Evolutionary conservation across 352 stramenopile genomes (phyloP), one percentile per base, ranked within the genome.

Genomic region (Chrysophaeum taylorii): DNA sequence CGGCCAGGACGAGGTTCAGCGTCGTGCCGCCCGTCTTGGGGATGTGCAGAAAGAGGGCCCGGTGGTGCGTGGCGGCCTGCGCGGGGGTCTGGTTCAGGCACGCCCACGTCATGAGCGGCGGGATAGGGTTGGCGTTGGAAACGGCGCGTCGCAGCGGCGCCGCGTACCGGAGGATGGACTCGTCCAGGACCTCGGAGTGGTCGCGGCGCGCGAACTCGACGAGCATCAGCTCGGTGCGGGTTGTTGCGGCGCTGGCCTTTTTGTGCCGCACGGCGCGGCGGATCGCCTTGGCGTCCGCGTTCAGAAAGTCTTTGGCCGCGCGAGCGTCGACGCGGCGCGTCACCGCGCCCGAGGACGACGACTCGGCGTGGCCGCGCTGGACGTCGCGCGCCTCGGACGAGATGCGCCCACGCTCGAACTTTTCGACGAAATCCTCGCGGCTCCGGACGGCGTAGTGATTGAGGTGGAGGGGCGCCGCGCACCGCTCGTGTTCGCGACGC

Each of bases 361-460:
- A 25, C 15, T 37, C n/a, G 25, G 50, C 50, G 57, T 45, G 31
- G 57, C 57, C 57, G 2, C 45, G 41, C 21, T 9, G 9, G 2
- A 36, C 36, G 36, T 66, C 57, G 9, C 57, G 31, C 9, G 57
- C 57, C 2, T 36, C 57, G 16, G 57, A 66, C 14, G 57, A 66
- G 57, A 66, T 66, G 9, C 57, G 31, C 16, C 57, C 57, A 2
- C 57, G 57, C 35, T 42, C 31, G 57, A 66, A 66, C 36, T 66
- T 66, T 2, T 42, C 33, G 14, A 66, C 57, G 57, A 45, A 66
- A 2, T 66, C 57, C 36, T 66, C 57, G 31, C 57, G 57, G 2
- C 33, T 45, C 36, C 57, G 57, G 12, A 66, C 57, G 57, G 57
- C 57, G 57, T 66, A 66, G 35, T 66, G 57, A n/a, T 66, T 66